Percentiles rank a stretch among this genome's conserved stretches.
phyloP scores from a whole-genome alignment of 2,329 filamentous ascomycete genomes.

The Trichoderma lentiforme region DNA sequence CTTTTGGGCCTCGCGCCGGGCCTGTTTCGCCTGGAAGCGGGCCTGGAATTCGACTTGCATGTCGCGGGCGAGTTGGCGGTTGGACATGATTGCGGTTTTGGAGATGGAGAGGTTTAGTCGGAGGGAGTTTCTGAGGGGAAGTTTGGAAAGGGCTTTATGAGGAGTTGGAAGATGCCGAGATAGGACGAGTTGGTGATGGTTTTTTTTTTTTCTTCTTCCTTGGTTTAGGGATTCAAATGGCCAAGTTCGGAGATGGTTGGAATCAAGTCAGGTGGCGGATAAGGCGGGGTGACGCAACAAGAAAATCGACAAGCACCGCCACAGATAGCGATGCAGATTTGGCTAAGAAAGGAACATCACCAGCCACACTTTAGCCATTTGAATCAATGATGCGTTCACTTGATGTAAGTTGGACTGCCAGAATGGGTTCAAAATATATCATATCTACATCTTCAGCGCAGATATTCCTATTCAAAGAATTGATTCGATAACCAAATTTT shows the following conservation, averaged over 20 bases:
- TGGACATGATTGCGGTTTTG: constrained; percentile 45
- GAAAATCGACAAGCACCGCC: constrained; percentile 13
- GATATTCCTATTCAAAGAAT: background rate
- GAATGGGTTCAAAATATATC: background rate
- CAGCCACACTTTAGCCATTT: background rate
- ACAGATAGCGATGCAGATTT: background rate
- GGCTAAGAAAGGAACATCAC: background rate
- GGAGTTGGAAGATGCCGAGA: background rate
- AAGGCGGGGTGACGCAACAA: constrained; percentile 20
- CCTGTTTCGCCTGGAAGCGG: constrained; percentile 61
- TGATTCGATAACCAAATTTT: background rate
- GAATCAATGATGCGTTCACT: background rate
- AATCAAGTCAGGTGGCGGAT: constrained; percentile 5
- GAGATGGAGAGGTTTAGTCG: background rate
- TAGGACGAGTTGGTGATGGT: background rate
- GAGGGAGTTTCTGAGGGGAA: background rate
- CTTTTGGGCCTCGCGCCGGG: constrained; percentile 58
- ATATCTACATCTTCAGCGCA: background rate
- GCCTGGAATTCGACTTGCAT: constrained; percentile 63
- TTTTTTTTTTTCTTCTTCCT: background rate
- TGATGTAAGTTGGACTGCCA: background rate
- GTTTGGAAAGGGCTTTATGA: background rate
- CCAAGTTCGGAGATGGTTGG: background rate
- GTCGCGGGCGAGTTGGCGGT: constrained; percentile 57
- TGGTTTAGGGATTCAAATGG: background rate